phyloP scores from a whole-genome alignment of 495 filamentous ascomycete genomes.

The Cercophora sp. region DNA sequence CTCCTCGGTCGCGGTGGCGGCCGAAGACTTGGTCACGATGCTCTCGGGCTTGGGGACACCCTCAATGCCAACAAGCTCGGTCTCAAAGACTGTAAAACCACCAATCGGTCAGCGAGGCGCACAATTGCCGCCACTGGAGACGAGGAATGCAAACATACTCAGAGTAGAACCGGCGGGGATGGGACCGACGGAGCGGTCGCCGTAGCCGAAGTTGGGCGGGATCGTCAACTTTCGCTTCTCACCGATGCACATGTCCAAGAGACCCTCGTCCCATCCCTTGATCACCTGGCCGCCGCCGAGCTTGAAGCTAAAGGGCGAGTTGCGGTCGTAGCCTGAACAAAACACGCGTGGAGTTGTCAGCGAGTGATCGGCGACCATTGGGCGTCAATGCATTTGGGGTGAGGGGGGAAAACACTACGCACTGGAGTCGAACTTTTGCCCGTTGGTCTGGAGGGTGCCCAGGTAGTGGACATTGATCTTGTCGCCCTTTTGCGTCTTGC shows the following conservation, averaged over 20 bases:
- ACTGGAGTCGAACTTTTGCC: conserved; percentile 57
- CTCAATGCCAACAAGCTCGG: conserved; percentile 81
- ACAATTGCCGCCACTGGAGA: background rate
- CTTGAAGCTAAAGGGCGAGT: conserved; percentile 69
- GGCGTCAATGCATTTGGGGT: too few species aligned
- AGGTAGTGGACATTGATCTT: conserved; percentile 81
- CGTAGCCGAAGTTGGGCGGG: conserved; percentile 82
- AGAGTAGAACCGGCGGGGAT: conserved; percentile 77
- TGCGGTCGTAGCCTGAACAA: conserved; percentile 69
- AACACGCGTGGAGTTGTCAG: conserved; percentile 12
- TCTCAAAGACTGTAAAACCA: conserved; percentile 69
- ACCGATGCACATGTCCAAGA: conserved; percentile 93
- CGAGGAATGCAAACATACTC: conserved; percentile 39
- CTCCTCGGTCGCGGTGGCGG: conserved; percentile 35
- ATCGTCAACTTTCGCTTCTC: conserved; percentile 90
- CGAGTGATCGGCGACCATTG: conserved; percentile 2
- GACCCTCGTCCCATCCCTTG: conserved; percentile 88
- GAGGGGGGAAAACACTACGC: too few species aligned
- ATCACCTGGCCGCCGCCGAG: conserved; percentile 82
- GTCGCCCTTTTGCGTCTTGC: conserved; percentile 74
- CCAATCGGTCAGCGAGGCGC: conserved; percentile 22
- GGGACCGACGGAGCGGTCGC: conserved; percentile 65
- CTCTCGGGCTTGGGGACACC: conserved; percentile 62
- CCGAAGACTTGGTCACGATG: conserved; percentile 40
- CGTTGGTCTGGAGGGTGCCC: conserved; percentile 63